Conservation (phyloP, 305 asterid genomes). For the Fraxinus floribunda region DNA sequence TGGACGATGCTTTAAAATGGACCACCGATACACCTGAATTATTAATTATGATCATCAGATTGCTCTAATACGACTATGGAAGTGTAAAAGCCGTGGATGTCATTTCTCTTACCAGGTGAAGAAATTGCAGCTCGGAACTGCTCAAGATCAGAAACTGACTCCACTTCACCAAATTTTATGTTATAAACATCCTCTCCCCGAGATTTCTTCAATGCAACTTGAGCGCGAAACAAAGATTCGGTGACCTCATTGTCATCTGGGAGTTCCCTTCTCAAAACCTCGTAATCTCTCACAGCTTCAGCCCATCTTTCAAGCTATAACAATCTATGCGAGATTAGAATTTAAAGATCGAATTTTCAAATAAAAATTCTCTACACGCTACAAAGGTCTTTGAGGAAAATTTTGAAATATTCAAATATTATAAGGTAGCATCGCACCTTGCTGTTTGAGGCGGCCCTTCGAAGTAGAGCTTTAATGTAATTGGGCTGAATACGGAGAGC, state of each 20-base stretch:
- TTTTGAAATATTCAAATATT: neutral
- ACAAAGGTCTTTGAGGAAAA: neutral
- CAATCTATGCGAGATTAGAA: conserved; percentile 1
- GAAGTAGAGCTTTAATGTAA: conserved; percentile 77
- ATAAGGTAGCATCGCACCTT: conserved; percentile 42
- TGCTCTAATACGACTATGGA: neutral
- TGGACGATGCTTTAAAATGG: conserved; percentile 50
- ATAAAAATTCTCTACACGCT: neutral
- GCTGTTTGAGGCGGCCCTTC: conserved; percentile 75
- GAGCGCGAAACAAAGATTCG: conserved; percentile 63
- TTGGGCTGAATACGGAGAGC: conserved; percentile 73
- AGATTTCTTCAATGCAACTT: conserved; percentile 65
- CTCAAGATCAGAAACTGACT: conserved; percentile 55
- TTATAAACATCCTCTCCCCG: conserved; percentile 67
- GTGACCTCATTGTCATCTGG: conserved; percentile 71
- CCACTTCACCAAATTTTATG: conserved; percentile 77
- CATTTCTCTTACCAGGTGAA: conserved; percentile 48
- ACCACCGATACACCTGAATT: conserved; percentile 70
- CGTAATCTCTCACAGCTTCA: conserved; percentile 79
- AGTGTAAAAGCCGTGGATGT: neutral
- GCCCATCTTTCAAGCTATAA: conserved; percentile 80
- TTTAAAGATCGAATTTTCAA: neutral
- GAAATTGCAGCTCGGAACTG: conserved; percentile 71
- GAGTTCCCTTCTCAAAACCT: conserved; percentile 56
- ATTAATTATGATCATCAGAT: conserved; percentile 12